These are phyloP conservation scores for Babesia microti DNA, from an alignment of 169 alveolate genomes.

Conservation along the genomic window DNA sequence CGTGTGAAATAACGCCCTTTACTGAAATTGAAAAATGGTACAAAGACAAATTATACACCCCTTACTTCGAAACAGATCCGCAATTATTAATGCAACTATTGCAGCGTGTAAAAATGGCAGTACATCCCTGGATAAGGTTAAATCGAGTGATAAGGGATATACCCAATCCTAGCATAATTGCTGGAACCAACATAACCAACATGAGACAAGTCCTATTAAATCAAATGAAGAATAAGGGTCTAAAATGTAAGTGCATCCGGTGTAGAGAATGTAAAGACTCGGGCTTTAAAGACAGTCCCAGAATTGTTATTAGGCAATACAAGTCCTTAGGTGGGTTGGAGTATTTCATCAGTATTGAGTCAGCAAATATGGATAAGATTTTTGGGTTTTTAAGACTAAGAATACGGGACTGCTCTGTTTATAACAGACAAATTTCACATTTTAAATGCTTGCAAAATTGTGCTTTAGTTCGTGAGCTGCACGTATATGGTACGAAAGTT, in stretches of 20 bases:
- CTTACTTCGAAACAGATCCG: conserved; percentile 78
- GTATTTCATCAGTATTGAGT: conserved; percentile 58
- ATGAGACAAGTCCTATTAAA: conserved; percentile 73
- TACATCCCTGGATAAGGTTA: conserved; percentile 88
- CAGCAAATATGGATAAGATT: conserved; percentile 36
- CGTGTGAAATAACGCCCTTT: conserved; percentile 88
- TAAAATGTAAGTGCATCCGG: conserved; percentile 79
- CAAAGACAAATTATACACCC: conserved; percentile 67
- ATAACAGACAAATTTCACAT: conserved; percentile 31
- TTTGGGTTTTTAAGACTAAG: conserved; percentile 81
- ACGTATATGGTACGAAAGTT: conserved; percentile 74
- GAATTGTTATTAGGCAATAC: conserved; percentile 30
- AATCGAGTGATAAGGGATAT: conserved; percentile 86
- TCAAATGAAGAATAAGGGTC: conserved; percentile 63
- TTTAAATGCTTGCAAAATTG: conserved; percentile 56
- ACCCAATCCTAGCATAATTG: conserved; percentile 85
- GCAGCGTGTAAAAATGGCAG: conserved; percentile 71
- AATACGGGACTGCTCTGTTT: conserved; percentile 39
- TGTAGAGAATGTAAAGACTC: conserved; percentile 80
- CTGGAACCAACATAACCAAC: conserved; percentile 83
- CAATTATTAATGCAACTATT: conserved; percentile 53
- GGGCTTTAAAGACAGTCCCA: conserved; percentile 35
- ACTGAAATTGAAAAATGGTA: conserved; percentile 77
- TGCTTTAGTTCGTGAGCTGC: conserved; percentile 82
- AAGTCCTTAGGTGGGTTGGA: conserved; percentile 61